phyloP scores from a whole-genome alignment of 2,329 filamentous ascomycete genomes.

The Pyricularia sp. region DNA sequence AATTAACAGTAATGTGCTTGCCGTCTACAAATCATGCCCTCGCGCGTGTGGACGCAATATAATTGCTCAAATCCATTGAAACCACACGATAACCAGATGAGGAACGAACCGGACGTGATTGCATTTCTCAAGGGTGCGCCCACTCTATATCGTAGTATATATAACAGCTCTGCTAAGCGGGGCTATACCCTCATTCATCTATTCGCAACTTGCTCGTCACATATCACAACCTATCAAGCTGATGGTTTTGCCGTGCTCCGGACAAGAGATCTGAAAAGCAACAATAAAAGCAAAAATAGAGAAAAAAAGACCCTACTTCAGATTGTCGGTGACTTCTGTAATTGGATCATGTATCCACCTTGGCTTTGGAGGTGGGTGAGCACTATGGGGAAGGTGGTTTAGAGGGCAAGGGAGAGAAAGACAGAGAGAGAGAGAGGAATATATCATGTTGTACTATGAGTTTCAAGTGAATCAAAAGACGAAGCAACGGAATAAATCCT shows the following conservation, averaged over 20 bases:
- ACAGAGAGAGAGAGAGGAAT: too few species aligned
- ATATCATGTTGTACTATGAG: too few species aligned
- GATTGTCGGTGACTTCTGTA: too few species aligned
- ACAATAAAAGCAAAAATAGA: not conserved
- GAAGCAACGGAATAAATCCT: not conserved
- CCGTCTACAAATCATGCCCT: not conserved
- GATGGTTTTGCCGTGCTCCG: not conserved
- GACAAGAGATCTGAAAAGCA: not conserved
- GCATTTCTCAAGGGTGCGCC: not conserved
- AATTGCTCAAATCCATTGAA: not conserved
- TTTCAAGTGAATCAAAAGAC: not conserved
- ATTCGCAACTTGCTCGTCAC: not conserved
- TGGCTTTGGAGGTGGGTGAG: too few species aligned
- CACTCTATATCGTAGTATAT: not conserved
- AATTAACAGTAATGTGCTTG: not conserved
- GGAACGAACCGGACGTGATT: not conserved
- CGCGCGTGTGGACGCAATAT: not conserved
- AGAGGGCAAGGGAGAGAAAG: too few species aligned
- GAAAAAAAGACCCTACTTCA: too few species aligned
- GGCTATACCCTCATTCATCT: not conserved
- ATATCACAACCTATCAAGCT: not conserved
- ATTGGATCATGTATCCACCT: too few species aligned
- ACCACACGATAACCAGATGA: not conserved
- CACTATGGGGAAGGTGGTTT: too few species aligned
- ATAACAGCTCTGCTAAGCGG: not conserved